Evolutionary conservation across 1,284 basidiomycete species (phyloP), one percentile per base, ranked within the genome.

Genomic region (Tremellales sp.): DNA sequence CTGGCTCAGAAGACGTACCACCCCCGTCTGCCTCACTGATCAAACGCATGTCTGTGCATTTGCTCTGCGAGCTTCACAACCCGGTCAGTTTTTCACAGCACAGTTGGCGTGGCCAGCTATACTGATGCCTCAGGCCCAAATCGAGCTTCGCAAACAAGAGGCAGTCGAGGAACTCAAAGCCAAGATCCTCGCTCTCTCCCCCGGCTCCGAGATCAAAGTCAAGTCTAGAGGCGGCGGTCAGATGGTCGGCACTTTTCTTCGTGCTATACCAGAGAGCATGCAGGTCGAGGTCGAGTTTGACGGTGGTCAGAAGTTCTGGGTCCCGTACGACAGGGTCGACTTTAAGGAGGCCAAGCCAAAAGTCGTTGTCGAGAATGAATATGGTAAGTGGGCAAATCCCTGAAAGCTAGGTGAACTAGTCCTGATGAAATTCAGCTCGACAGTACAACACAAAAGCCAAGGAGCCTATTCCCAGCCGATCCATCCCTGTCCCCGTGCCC

Each of bases 1-100:
- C 75, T 22, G 36, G 58, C 15, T 49, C 54, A 11, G 52, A 44
- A 11, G 54, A 55, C 25, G 48, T 54, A n/a, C 43, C 51, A 13
- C 43, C 33, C 29, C 49, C 52, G 15, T 65, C 70, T 25, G 73
- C 85, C 49, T 84, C 84, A 66, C 73, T 79, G 17, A 80, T 87
- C 60, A 82, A 76, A 75, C 88, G 86, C 70, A 72, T 81, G 10
- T 83, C 84, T 54, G 81, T 87, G 4, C 81, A 87, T 60, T 75
- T 86, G 10, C 69, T 92, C 2, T 92, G 90, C 67, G 74, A 82
- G 2, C 84, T 85, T 60, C 87, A 91, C 63, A 91, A 91, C 60
- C 87, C 87, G 7, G 87, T 89, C 64, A 55, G 85, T 79, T 23
- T 40, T 25, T 22, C 4, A 13, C 15, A 7, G 11, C 24, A 39